Evolutionary conservation across 129 eudicot species (phyloP), one percentile per base, ranked within the genome.

Genomic region (Artemisia argyi): DNA sequence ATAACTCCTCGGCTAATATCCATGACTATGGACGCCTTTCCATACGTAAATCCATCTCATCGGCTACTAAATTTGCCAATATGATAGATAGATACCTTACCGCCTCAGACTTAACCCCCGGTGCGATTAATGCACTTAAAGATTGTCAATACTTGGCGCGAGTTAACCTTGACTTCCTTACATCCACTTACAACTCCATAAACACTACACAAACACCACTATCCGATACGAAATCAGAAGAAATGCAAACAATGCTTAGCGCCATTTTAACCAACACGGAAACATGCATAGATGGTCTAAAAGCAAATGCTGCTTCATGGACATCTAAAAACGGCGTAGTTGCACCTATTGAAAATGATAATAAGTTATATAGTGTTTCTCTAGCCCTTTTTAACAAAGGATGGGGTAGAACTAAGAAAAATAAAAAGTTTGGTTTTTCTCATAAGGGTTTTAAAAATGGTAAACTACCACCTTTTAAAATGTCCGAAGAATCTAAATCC

Each of bases 261-360:
- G 87, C 89, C 26, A 52, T 73, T 13, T 35, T 86, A 22, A 89
- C 91, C 26, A 79, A 86, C 48, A 74, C 76, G 3, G 69, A 86
- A 16, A 89, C 91, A 30, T 89, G 91, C 70, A 71, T 77, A 3
- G 87, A 85, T 16, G 89, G 91, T 42, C 73, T 89, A 6, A 68
- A 79, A 17, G 48, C 73, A 19, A 64, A 65, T 20, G 79, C 83
- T 1, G 73, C 71, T 7, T 42, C 80, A 3, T 69, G 76, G 71
- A 69, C 55, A 71, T 44, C 61, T 1, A 73, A 66, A 57, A 71
- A 82, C n/a, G 83, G 68, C 47, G 18, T 86, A n/a, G 60, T 74
- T 0, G 35, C 72, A 2, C 78, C 69, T 0, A 63, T 86, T 39
- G n/a, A 75, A 4, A 74, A 86, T 52, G 84, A 73, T 57, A 74